Base-by-base conservation (phyloP, 257 asterid species). In the Solanum ossicruentum region DNA sequence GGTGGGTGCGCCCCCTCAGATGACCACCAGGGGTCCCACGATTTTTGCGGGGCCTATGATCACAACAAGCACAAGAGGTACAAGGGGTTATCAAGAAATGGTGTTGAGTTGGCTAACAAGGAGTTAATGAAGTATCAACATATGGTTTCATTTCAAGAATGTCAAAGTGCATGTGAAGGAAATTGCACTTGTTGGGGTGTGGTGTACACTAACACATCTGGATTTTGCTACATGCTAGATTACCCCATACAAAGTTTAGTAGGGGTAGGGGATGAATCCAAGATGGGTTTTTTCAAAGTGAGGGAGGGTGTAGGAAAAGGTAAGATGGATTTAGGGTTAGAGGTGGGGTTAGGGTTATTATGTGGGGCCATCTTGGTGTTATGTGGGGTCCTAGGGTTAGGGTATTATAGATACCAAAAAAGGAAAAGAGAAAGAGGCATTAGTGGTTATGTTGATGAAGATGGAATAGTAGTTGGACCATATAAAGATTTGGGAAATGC, bases 161-260 rank as follows among this genome's bases (percentile, higher is more conserved):
- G 99, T 75, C 95, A 92, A 88, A 84, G 83, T 12, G 75, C 92
- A n/a, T 96, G 99, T 79, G 89, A 87, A 82, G 79, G 65, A 3
- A 93, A 91, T 84, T 96, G 99, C 78, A 87, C 95, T 18, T 96
- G 98, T 63, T 93, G 98, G 98, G 99, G 98, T 3, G 98, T 69
- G 90, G 97, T 90, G 89, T 96, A 93, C 85, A 93, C 93, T 84
- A 96, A 96, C 91, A 82, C 92, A 17, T 93, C 98, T 85, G 98
- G 99, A 87, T 92, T 93, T 89, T 96, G 99, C 91, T 93, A 95
- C 95, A 89, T 45, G 84, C 89, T 96, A 61, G 93, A 91, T 21
- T 93, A 89, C 56, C 98, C 99, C 80, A 84, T 92, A 0, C 92
- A 89, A 88, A 91, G 97, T 28, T 87, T 96, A 6, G 85, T 90